phyloP scores from a whole-genome alignment of 1,284 basidiomycete genomes.

The Rhodotorula glutinis region DNA sequence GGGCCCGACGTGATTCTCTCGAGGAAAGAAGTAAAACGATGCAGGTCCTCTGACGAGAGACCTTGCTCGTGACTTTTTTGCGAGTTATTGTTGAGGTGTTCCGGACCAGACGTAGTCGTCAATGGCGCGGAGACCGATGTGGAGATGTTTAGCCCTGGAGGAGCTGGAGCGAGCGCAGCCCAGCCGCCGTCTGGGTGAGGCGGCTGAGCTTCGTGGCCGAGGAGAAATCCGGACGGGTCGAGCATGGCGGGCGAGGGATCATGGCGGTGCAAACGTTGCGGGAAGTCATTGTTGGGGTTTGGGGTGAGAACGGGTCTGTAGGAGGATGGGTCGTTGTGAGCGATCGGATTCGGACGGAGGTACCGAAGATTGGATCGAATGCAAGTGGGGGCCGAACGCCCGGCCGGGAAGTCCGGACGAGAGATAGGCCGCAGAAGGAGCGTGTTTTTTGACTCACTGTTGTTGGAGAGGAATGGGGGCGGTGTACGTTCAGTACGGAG shows the following conservation, averaged over 20 bases:
- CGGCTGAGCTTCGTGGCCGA: constrained; percentile 7
- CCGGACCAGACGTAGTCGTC: neutral
- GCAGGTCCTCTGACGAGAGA: constrained; percentile 13
- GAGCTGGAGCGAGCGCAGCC: neutral
- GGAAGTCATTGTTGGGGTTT: constrained; percentile 15
- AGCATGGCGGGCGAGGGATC: neutral
- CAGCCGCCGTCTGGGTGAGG: constrained; percentile 3
- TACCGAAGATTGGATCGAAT: no score
- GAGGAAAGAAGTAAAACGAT: constrained; percentile 10
- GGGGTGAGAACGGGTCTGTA: neutral
- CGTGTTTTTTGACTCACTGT: neutral
- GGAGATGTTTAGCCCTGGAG: neutral
- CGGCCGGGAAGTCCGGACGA: no score
- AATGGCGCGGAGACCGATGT: neutral
- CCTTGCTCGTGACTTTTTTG: neutral
- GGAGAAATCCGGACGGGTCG: constrained; percentile 18
- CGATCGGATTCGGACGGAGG: no score
- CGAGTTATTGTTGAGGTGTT: neutral
- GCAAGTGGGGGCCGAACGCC: neutral
- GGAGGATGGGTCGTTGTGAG: neutral
- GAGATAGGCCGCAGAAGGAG: no score
- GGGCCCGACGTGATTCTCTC: constrained; percentile 12
- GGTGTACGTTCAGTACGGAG: neutral
- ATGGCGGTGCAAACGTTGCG: neutral
- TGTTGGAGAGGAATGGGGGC: constrained; percentile 7